Base-by-base conservation (phyloP, 2,329 filamentous ascomycete species). In the Fusarium longipes region DNA sequence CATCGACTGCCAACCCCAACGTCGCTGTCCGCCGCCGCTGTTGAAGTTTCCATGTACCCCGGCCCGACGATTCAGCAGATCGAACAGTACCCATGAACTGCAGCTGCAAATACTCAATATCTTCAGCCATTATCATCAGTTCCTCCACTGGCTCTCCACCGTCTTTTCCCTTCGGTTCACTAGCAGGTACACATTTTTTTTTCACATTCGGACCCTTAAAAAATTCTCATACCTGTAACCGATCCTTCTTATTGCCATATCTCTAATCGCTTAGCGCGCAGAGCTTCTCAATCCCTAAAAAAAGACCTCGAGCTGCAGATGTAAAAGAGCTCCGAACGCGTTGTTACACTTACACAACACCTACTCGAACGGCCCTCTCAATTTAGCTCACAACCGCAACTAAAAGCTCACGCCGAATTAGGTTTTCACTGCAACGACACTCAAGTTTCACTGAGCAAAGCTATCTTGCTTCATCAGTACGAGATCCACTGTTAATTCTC, bases 291-390 rank as follows among this genome's bases (percentile, higher is more conserved):
- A 58, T 35, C 43, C 49, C 49, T 50, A 53, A 62, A 55, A 63
- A 57, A 55, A 63, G 57, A 42, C 56, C 32, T 61, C 60, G 58
- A 62, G 44, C 58, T 60, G 52, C 65, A 64, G 50, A 48, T 55
- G 55, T 56, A 53, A 49, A 42, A 44, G 50, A 58, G 32, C 47
- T 51, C 51, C 56, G 48, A 64, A 66, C 47, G 54, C 47, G 49
- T 61, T 52, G 69, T 71, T 64, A 66, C 71, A 74, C 71, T 75
- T 74, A 74, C 71, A 73, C 68, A 62, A 57, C 65, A 63, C 68
- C 35, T 65, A 36, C 17, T 20, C 12, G 52, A 58, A 59, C 55
- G 52, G 49, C 59, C 54, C 63, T 54, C 36, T 49, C 55, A 39
- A 65, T 67, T 65, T 53, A 57, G 49, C 56, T 48, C 38, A 33